Conservation (phyloP, 2,329 filamentous ascomycete species). For the Cercospora zeae-maydis region DNA sequence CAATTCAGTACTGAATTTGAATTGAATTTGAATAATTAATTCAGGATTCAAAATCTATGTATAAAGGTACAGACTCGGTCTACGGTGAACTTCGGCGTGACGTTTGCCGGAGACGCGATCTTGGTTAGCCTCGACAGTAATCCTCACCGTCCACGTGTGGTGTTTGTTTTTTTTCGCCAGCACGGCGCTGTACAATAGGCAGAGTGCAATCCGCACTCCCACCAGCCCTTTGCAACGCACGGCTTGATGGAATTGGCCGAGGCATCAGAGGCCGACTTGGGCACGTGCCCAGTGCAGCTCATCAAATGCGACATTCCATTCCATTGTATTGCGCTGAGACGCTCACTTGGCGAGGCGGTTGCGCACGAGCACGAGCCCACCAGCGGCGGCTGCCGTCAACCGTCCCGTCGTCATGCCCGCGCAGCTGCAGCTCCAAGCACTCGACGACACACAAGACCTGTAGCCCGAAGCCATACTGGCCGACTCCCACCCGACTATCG, state of each 20-base stretch:
- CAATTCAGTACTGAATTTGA: too few species aligned
- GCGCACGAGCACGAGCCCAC: neutral
- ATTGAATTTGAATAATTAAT: too few species aligned
- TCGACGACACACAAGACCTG: neutral
- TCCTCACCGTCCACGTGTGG: neutral
- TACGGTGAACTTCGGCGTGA: neutral
- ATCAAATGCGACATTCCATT: too few species aligned
- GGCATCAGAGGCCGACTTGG: too few species aligned
- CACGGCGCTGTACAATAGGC: neutral
- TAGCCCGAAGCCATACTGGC: neutral
- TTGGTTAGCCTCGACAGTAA: neutral
- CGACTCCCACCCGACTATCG: neutral
- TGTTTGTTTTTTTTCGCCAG: neutral
- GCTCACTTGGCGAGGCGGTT: neutral
- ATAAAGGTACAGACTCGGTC: neutral
- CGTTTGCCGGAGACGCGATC: neutral
- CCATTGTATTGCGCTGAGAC: too few species aligned
- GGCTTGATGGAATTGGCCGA: too few species aligned
- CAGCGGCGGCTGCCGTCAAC: neutral
- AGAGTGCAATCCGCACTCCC: neutral
- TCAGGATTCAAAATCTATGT: too few species aligned
- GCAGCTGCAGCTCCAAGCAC: neutral
- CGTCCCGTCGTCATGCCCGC: neutral
- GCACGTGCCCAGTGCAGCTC: too few species aligned
- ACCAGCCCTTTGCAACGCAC: too few species aligned